Conservation (phyloP, 2,329 filamentous ascomycete genomes). For the Microdochium bolleyi region DNA sequence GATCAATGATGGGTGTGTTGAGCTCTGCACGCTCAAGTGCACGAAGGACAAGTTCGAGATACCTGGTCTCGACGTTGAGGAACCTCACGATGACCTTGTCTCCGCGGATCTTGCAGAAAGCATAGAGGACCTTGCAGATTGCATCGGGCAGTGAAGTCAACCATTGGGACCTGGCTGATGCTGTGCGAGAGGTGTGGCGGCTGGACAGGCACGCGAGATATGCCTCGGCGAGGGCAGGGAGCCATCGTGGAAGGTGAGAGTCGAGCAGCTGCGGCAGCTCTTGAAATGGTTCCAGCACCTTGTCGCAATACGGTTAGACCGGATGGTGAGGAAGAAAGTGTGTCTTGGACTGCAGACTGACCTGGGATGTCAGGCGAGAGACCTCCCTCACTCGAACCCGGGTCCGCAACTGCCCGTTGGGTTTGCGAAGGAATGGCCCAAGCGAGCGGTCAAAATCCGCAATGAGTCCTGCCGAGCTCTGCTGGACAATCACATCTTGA, state of each 20-base stretch:
- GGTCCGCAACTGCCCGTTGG: slow-evolving; percentile 38
- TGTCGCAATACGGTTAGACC: slow-evolving; percentile 14
- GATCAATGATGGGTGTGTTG: slow-evolving; percentile 6
- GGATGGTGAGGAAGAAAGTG: slow-evolving; percentile 8
- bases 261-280: slow-evolving; percentile 92
- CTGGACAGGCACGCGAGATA: slow-evolving; percentile 60
- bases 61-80: slow-evolving; percentile 79
- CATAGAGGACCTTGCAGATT: slow-evolving; percentile 74
- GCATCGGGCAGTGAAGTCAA: slow-evolving; percentile 56
- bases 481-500: slow-evolving; percentile 53
- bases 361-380: slow-evolving; percentile 35
- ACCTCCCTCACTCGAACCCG: slow-evolving; percentile 43
- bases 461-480: slow-evolving; percentile 50
- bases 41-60: slow-evolving; percentile 71
- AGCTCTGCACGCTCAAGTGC: slow-evolving; percentile 58
- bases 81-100: slow-evolving; percentile 90
- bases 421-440: slow-evolving; percentile 42
- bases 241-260: slow-evolving; percentile 66
- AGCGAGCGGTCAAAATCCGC: slow-evolving; percentile 48
- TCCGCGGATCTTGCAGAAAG: slow-evolving; percentile 88
- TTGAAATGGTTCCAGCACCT: slow-evolving; percentile 79
- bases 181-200: slow-evolving; percentile 30
- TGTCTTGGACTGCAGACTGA: slow-evolving; percentile 21
- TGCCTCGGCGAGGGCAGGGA: slow-evolving; percentile 67
- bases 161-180: slow-evolving; percentile 28